A percentile compares a stretch with the other conserved stretches of the same genome.
Evolutionary conservation across 140 eudicot species (phyloP).

Genomic region (Artemisia princeps): DNA sequence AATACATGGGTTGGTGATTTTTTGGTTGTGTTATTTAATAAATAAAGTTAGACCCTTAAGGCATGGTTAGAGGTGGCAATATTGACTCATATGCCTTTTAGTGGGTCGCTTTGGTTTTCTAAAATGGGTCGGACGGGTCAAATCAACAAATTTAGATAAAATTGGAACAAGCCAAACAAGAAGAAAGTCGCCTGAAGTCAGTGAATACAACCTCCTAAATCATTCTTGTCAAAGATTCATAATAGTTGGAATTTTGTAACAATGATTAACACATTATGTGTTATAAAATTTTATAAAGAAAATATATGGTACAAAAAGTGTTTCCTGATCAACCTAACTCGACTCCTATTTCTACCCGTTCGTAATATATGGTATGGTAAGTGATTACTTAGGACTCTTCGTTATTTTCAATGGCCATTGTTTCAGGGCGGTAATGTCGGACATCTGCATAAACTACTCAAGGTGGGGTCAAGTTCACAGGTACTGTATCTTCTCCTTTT

Average conservation of each 20-base stretch:
- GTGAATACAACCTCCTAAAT: too few species aligned
- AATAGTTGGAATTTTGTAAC: too few species aligned
- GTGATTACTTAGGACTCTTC: background rate
- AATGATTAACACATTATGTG: too few species aligned
- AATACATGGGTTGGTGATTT: background rate
- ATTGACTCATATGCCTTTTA: background rate
- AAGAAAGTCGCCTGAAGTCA: too few species aligned
- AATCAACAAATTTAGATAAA: too few species aligned
- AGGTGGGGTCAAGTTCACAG: conserved; percentile 87
- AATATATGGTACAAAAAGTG: too few species aligned
- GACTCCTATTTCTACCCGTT: too few species aligned
- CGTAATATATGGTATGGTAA: background rate
- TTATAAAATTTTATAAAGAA: too few species aligned
- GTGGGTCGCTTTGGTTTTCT: background rate
- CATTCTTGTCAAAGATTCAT: too few species aligned
- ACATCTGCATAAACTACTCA: conserved; percentile 77
- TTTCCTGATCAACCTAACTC: too few species aligned
- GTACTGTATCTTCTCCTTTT: conserved; percentile 29
- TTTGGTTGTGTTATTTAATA: background rate
- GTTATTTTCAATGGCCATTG: background rate
- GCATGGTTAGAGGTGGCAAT: background rate
- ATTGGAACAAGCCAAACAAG: too few species aligned
- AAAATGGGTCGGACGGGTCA: too few species aligned
- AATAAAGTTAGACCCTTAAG: background rate
- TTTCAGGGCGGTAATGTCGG: conserved; percentile 93